Conservation (phyloP, 1,139 yeast species). For the Nadsonia starkeyi-henricii region DNA sequence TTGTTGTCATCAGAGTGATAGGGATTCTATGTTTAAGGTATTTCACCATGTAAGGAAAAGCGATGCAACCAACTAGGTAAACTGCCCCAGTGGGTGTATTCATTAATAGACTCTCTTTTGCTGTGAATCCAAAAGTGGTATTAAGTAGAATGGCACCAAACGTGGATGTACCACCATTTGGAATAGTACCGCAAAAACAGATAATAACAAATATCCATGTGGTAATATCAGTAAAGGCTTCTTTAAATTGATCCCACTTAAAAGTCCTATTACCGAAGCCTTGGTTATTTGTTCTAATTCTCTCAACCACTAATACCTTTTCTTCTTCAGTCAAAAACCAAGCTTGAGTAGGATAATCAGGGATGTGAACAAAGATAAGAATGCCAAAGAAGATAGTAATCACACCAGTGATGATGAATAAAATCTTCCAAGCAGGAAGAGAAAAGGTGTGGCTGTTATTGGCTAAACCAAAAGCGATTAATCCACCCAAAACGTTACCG, state of each 20-base stretch:
- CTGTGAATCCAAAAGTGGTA: constrained; percentile 25
- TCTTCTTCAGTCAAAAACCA: constrained; percentile 39
- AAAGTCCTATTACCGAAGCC: constrained; percentile 44
- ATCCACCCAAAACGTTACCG: constrained; percentile 40
- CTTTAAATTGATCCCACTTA: constrained; percentile 39
- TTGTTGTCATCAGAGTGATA: constrained; percentile 26
- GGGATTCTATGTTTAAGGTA: constrained; percentile 25
- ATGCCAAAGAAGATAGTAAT: constrained; percentile 38
- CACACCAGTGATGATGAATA: constrained; percentile 37
- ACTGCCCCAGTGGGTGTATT: constrained; percentile 27
- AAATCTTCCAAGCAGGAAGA: constrained; percentile 34
- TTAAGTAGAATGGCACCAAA: constrained; percentile 29
- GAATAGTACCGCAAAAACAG: constrained; percentile 32
- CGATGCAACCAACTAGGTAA: constrained; percentile 18
- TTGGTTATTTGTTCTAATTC: constrained; percentile 33
- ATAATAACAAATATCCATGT: constrained; percentile 36
- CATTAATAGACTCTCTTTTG: constrained; percentile 29
- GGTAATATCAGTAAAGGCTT: constrained; percentile 28
- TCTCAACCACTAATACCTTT: constrained; percentile 36
- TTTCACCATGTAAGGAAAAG: constrained; percentile 13
- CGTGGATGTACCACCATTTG: constrained; percentile 41
- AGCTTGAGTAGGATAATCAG: constrained; percentile 42
- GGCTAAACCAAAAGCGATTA: constrained; percentile 38
- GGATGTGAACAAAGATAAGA: constrained; percentile 31
- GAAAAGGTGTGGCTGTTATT: constrained; percentile 23